Base-by-base conservation (phyloP, 2,329 filamentous ascomycete genomes). In the Periconia sp. region DNA sequence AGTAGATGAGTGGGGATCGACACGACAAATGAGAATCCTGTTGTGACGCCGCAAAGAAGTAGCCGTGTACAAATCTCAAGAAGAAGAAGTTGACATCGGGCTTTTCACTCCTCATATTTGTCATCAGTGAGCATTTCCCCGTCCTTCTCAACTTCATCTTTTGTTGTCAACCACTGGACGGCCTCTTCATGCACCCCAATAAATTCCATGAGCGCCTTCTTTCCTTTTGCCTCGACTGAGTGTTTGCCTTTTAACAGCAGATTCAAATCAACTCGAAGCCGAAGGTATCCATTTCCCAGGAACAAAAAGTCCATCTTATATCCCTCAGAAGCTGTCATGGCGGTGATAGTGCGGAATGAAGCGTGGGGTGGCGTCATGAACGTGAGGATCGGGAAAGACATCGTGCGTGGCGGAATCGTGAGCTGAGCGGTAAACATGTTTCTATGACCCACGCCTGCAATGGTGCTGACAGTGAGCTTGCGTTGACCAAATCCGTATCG, bases 281-380 rank as follows among this genome's bases (percentile, higher is more conserved):
- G 43, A 46, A 63, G 18, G 28, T 62, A 66, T 9, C 65, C 64
- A 23, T 63, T 62, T 0, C 65, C 65, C 25, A 66, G 18, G 31
- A 66, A 67, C 5, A 60, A 29, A 4, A 65, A 21, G 1, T 65
- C 54, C 38, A 68, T 44, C 3, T 23, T 33, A 22, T 66, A 63
- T 13, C 56, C 48, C 48, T 66, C 64, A 0, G 24, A 37, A 7
- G 38, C 40, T 2, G 59, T 66, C 45, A 38, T 50, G 9, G 66
- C 16, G 12, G n/a, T 37, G 4, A 45, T 57, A 2, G 37, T 30
- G 8, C 62, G 55, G 25, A 65, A 65, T 1, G 49, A 52, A 0
- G 65, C 65, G 33, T 68, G 62, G 6, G 63, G 59, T 24, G 63
- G 63, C 1, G 40, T 47, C 1, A 38, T 7, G 23, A 67, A 66